Base-by-base conservation (phyloP, 768 basidiomycete genomes). In the Lactifluus piperatus region DNA sequence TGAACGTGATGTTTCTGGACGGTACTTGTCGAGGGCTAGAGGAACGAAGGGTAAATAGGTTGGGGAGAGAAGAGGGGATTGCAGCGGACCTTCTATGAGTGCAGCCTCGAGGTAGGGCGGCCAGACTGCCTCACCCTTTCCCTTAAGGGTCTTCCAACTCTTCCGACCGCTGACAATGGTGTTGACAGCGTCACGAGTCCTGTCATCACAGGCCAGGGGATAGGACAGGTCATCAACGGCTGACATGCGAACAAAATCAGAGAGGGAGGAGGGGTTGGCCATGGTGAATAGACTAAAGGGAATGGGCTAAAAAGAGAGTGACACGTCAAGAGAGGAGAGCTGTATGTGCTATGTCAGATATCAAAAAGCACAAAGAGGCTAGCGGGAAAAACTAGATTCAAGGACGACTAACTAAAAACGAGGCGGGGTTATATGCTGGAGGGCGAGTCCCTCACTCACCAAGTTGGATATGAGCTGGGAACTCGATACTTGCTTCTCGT, bases 41-140 rank as follows among this genome's bases (percentile, higher is more conserved):
- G 10, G 18, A 50, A 63, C 16, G 14, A 13, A 26, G 13, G 18
- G 60, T 62, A 60, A 67, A 30, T 10, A 39, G 37, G 45, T 27
- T 26, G 24, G 29, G 29, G 3, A 13, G 30, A 18, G 24, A 29
- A 56, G 46, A 27, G 50, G 54, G 41, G 16, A 30, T 9, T 1
- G 41, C 8, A 44, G 48, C 72, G 44, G 61, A 85, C 88, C 88
- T 78, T 88, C 83, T 44, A 90, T 78, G 64, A 90, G 75, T 41
- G 85, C 84, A 29, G 83, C 85, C 74, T 90, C 88, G 51, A 90
- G 81, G 65, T 85, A 80, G 11, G 84, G 85, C 53, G 88, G 88
- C 88, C 88, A 89, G 22, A 90, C 86, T 10, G 84, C 78, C 68
- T 89, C 86, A 30, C 82, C 81, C 62, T 70, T 72, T 46, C 85